Percentiles rank a stretch among this genome's conserved stretches.
Conservation (phyloP, 148 eudicot species). For the Amaranthus palmeri region DNA sequence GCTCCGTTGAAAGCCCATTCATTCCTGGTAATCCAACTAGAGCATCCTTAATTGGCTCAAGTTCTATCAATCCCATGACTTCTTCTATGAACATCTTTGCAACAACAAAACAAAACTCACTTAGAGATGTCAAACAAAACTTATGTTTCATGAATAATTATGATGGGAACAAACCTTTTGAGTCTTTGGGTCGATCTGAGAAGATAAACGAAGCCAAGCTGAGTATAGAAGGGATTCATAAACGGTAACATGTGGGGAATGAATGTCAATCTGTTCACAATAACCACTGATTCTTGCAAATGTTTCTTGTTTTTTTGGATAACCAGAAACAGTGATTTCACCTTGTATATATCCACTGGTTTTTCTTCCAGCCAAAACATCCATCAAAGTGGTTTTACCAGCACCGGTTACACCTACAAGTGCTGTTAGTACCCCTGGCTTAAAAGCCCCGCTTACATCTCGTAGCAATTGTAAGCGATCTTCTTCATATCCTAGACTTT, state of each 20-base stretch:
- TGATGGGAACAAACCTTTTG: constrained; percentile 32
- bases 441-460: constrained; percentile 69
- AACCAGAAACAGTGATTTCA: constrained; percentile 49
- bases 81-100: constrained; percentile 55
- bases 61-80: constrained; percentile 61
- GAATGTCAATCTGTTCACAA: constrained; percentile 69
- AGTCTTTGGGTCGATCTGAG: constrained; percentile 38
- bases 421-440: constrained; percentile 79
- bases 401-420: constrained; percentile 78
- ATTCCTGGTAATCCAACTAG: constrained; percentile 65
- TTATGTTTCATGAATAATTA: neutral
- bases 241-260: constrained; percentile 65
- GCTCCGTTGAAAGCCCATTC: constrained; percentile 66
- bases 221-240: constrained; percentile 63
- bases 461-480: constrained; percentile 49
- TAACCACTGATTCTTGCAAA: constrained; percentile 67
- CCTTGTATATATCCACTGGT: constrained; percentile 67
- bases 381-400: constrained; percentile 72
- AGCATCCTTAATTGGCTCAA: constrained; percentile 44
- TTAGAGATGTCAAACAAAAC: neutral
- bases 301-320: constrained; percentile 63
- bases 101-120: neutral
- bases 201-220: constrained; percentile 63
- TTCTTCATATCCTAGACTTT: constrained; percentile 40
- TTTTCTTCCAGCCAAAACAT: constrained; percentile 70